Evolutionary conservation across 306 rosid genomes (phyloP).

Genomic region (Citrullus colocynthis): DNA sequence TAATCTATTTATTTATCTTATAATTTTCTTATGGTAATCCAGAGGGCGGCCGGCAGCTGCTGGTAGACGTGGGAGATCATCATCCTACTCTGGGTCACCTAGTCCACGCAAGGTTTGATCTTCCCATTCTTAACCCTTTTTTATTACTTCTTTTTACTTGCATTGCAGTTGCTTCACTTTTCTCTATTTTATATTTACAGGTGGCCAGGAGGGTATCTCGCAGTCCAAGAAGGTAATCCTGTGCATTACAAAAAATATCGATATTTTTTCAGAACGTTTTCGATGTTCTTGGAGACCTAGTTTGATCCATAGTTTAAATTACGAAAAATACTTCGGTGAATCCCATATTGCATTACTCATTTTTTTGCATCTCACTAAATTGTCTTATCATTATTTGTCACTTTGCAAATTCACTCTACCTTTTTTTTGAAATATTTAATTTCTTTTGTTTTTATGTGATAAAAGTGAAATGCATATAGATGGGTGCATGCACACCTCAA

Average conservation of each 20-base stretch:
- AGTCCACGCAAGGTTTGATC: conserved; percentile 76
- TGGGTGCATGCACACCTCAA: too few relatives aligned
- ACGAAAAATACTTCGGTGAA: too few relatives aligned
- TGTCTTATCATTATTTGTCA: too few relatives aligned
- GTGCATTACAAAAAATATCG: not conserved
- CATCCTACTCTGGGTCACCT: conserved; percentile 82
- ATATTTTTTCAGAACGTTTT: not conserved
- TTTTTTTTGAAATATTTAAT: too few relatives aligned
- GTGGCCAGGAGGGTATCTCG: conserved; percentile 50
- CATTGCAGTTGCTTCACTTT: not conserved
- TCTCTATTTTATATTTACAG: conserved; percentile 23
- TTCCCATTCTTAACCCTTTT: not conserved
- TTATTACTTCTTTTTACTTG: conserved; percentile 3
- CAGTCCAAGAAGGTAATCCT: conserved; percentile 68
- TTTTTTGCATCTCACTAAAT: too few relatives aligned
- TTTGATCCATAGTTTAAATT: not conserved
- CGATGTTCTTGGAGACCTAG: not conserved
- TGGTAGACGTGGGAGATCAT: conserved; percentile 68
- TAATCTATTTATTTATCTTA: not conserved
- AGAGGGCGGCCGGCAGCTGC: conserved; percentile 66
- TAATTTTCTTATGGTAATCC: not conserved
- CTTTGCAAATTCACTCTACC: too few relatives aligned
- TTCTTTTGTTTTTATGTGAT: too few relatives aligned
- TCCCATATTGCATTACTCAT: too few relatives aligned
- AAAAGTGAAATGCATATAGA: too few relatives aligned